These are phyloP conservation scores for Pleomassaria siparia DNA, from an alignment of 2,329 filamentous ascomycete genomes.

Conservation along the genomic window DNA sequence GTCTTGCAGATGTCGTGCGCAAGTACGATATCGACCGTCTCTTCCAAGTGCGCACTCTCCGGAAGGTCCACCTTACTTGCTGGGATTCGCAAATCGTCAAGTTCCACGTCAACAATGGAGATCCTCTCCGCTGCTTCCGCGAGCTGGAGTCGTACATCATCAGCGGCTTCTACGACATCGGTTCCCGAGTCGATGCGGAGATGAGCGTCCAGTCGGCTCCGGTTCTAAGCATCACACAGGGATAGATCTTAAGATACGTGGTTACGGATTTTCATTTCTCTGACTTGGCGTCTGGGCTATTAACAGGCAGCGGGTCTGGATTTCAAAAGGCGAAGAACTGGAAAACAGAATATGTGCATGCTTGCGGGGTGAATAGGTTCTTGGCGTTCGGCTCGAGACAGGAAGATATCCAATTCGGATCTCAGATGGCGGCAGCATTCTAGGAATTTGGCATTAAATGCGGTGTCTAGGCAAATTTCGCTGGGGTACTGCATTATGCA, in stretches of 20 bases:
- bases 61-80: constrained; percentile 74
- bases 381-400: no score
- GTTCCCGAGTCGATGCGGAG: not conserved
- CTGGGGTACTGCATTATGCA: no score
- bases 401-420: no score
- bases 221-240: not conserved
- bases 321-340: no score
- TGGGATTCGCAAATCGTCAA: constrained; percentile 59
- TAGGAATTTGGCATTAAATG: no score
- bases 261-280: no score
- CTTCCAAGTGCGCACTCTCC: constrained; percentile 72
- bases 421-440: no score
- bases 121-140: not conserved
- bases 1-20: constrained; percentile 80
- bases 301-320: no score
- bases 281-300: no score
- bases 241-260: not conserved
- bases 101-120: not conserved
- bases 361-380: no score
- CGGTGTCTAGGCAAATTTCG: no score
- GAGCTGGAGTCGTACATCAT: not conserved
- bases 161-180: not conserved
- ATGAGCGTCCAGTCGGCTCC: not conserved
- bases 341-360: no score
- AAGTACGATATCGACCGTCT: constrained; percentile 70